Evolutionary conservation across 1,284 basidiomycete genomes (phyloP), one percentile per base, ranked within the genome.

Genomic region (Jaminaea rosea): DNA sequence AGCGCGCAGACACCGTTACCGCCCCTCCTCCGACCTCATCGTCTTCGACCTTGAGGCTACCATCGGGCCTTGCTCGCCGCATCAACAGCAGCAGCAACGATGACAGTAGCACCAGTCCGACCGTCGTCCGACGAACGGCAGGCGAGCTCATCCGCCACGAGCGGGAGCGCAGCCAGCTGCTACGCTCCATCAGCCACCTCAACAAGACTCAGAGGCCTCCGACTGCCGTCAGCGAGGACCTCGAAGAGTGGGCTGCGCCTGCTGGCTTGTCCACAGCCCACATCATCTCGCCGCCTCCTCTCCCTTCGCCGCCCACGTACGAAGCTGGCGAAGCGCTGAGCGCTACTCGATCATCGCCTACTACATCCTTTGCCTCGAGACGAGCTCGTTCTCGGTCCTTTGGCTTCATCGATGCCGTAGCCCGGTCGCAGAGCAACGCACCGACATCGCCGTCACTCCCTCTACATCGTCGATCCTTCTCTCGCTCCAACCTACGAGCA

Each of bases 171-270:
- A 27, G 15, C n/a, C 49, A 49, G 31, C n/a, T 51, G 24, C 26
- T 51, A 15, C 8, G 49, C n/a, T 29, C 49, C 11, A 27, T 51
- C 31, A 49, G 44, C n/a, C 44, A 47, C 29, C 41, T 51, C 17
- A 19, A 50, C 41, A 51, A 51, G 26, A 51, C 42, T 3, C 49
- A 51, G 21, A 49, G 24, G 2, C 13, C 26, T 31, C 39, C 39
- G 23, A 17, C 39, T 2, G 39, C 19, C 23, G 15, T 17, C 44
- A 26, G 31, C 19, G 49, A 47, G 26, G 21, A 28, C 21, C 32
- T 19, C 11, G 15, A 48, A 13, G 26, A 28, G 7, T 50, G 11
- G 10, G 24, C 24, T 17, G 39, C 39, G 3, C 39, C 19, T 7
- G 39, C 39, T 3, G 39, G 39, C 5, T 24, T 42, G 7, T 42